Base-by-base conservation (phyloP, 2,329 filamentous ascomycete species). In the Venturia oleaginea region DNA sequence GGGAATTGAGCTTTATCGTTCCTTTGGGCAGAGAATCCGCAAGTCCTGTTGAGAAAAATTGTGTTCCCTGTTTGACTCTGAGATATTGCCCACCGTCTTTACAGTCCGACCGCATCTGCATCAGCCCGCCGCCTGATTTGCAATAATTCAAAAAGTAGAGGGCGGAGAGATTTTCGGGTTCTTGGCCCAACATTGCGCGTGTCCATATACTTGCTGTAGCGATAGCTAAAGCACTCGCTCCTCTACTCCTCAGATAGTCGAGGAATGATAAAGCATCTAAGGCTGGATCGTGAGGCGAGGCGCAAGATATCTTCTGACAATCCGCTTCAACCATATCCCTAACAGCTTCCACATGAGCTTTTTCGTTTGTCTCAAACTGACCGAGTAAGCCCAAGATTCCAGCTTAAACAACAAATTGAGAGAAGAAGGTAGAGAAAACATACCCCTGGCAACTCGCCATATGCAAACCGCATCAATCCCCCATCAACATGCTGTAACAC, bases 81-180 rank as follows among this genome's bases (percentile, higher is more conserved):
- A 85, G 73, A 67, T 83, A 77, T 67, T 85, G 81, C 0, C 79
- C 84, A 5, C 83, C 84, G 51, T 77, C 68, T 64, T 81, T 79
- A 27, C 74, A 69, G 68, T 85, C 83, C 0, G 81, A 83, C 0
- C 80, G 75, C 77, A 85, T 82, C 55, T 78, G 73, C 65, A 81
- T 65, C 2, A 85, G 72, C 0, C 84, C 83, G 4, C 78, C 78
- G 2, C 81, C 80, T 13, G 76, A 77, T 67, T 79, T 80, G 75
- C 79, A 81, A 72, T 86, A 84, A 68, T 83, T 76, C 27, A 86
- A 73, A 68, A 86, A 84, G 68, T 74, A 85, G 1, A 82, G 69
- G 0, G 83, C 82, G 7, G 77, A 80, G 4, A 84, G 68, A 15
- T 84, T 81, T 1, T 64, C 65, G 0, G 82, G 77, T 40, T 84